Evolutionary conservation across 176 grass and related monocot genomes (phyloP).

Genomic region (Lolium rigidum): DNA sequence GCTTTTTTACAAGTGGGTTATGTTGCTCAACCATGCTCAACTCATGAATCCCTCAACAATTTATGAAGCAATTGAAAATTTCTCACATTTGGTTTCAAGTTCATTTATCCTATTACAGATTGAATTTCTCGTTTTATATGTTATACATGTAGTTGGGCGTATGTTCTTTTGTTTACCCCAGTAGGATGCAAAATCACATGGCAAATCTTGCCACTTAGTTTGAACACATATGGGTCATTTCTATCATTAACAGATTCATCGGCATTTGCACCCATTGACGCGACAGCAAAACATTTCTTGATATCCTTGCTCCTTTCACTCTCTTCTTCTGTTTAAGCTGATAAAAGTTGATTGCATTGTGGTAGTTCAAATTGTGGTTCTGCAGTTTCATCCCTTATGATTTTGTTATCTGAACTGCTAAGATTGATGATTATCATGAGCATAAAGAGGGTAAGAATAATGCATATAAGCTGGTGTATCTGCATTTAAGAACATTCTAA

Average conservation of each 20-base stretch:
- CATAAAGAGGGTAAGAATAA: neutral
- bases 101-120: neutral
- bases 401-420: neutral
- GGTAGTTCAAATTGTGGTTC: neutral
- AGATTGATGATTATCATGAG: neutral
- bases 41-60: neutral
- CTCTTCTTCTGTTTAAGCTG: neutral
- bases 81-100: neutral
- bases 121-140: neutral
- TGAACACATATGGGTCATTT: neutral
- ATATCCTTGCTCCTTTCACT: neutral
- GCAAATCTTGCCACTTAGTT: neutral
- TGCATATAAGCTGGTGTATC: neutral
- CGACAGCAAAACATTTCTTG: neutral
- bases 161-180: neutral
- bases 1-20: neutral
- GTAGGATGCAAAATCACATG: neutral
- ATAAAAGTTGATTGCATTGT: neutral
- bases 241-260: neutral
- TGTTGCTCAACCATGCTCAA: neutral
- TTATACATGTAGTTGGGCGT: too few species aligned
- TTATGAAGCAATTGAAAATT: neutral
- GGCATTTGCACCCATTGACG: neutral
- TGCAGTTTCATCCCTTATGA: neutral
- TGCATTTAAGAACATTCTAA: neutral